A percentile compares a stretch with the other conserved stretches of the same genome.
Conservation (phyloP, 1,284 basidiomycete species). For the Sporisorium scitamineum region DNA sequence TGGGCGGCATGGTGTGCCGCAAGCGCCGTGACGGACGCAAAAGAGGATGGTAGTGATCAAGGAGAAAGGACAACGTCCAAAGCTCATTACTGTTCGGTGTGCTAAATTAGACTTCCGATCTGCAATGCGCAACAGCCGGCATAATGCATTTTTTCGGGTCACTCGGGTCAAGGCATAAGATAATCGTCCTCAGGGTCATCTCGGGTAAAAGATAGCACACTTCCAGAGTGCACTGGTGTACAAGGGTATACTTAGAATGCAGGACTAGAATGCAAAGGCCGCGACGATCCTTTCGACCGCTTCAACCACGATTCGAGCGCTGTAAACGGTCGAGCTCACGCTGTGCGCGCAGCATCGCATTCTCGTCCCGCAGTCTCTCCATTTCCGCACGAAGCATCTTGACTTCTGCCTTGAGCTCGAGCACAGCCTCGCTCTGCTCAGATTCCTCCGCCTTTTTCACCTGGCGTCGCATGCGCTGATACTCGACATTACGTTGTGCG, state of each 20-base stretch:
- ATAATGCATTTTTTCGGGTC: constrained; percentile 7
- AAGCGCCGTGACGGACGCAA: not conserved
- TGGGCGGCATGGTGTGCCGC: constrained; percentile 33
- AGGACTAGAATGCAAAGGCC: not conserved
- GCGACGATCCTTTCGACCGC: not conserved
- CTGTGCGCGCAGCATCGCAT: constrained; percentile 56
- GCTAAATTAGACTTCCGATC: constrained; percentile 12
- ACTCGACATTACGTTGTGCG: constrained; percentile 44
- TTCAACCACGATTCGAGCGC: constrained; percentile 7
- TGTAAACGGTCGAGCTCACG: constrained; percentile 48
- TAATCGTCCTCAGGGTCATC: not conserved
- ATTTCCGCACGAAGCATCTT: constrained; percentile 56
- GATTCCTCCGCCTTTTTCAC: constrained; percentile 43
- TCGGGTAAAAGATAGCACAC: constrained; percentile 5
- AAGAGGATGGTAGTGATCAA: constrained; percentile 10
- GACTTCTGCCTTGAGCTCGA: constrained; percentile 58
- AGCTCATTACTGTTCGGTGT: not conserved
- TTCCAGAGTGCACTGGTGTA: not conserved
- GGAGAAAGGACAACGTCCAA: constrained; percentile 1
- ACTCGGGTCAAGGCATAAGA: not conserved
- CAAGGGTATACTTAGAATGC: constrained; percentile 7
- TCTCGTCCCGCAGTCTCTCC: constrained; percentile 58
- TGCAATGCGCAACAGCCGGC: constrained; percentile 15
- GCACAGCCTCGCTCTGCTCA: constrained; percentile 36
- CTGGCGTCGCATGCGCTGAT: constrained; percentile 47